Base-by-base conservation (phyloP, 345 rosid genomes). In the Iberis pinnata region DNA sequence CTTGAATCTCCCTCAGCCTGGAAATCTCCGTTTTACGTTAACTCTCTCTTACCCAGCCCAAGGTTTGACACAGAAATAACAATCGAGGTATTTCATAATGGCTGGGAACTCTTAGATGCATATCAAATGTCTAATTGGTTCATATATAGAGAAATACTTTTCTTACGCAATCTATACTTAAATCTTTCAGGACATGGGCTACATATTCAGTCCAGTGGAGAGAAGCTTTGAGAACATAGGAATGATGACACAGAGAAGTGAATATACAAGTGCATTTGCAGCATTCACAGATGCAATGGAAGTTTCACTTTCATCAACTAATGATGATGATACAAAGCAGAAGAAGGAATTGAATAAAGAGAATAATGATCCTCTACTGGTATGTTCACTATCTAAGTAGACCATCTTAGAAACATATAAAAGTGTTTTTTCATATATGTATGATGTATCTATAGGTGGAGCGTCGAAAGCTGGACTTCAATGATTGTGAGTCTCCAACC, bases 1-100 rank as follows among this genome's bases (percentile, higher is more conserved):
- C 67, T 88, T 8, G 97, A 93, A 61, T 93, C 99, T 33, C 99
- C 95, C 43, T 88, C 95, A 17, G 97, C 90, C 26, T 93, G 99
- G 99, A 93, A 83, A 65, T 92, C 99, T 9, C 99, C 99, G 33
- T 81, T 90, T 86, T 93, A 81, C 61, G 47, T 93, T 9, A 85
- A 86, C 71, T 74, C 95, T 43, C 77, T 93, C 56, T 58, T 81
- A 33, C 85, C 87, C 11, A 94, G 94, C 44, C 86, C 96, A 52
- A 78, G 86, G 67, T 56, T 84, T 64, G 81, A 83, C 56, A 87
- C 96, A 51, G 95, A 90, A 0, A 75, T 90, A 70, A 76, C 96
- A 14, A 78, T 88, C 20, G 98, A 92, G 93, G 98, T 88, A 80
- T 15, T 15, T 10, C 50, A 49, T 24, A 32, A 8, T 37, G 49